Percentiles rank a stretch among this genome's conserved stretches.
These are phyloP conservation scores for Clathrus columnatus DNA, from an alignment of 768 basidiomycete species.

Conservation along the genomic window DNA sequence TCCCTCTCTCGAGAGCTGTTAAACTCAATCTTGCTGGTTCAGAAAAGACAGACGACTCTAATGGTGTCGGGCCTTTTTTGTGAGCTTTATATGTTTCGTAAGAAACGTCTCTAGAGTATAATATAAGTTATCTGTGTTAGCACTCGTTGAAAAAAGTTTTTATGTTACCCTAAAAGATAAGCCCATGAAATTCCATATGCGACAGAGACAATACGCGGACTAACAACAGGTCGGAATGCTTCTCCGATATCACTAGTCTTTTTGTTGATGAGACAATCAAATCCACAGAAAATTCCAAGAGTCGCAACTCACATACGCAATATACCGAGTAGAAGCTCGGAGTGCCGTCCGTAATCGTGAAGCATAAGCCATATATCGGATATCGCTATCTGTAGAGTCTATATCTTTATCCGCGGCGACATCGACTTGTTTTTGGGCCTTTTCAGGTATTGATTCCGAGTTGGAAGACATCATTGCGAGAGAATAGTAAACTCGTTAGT, in stretches of 20 bases:
- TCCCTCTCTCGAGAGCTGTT: constrained; percentile 65
- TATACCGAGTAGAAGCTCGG: constrained; percentile 58
- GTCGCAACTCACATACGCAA: constrained; percentile 60
- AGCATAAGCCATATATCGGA: constrained; percentile 70
- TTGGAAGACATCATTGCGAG: constrained; percentile 5
- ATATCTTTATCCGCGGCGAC: constrained; percentile 54
- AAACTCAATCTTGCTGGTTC: constrained; percentile 61
- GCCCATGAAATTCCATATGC: constrained; percentile 79
- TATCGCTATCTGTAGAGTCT: constrained; percentile 57
- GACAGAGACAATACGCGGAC: constrained; percentile 60
- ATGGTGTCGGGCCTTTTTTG: constrained; percentile 52
- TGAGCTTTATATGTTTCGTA: constrained; percentile 79
- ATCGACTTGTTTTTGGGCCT: constrained; percentile 42
- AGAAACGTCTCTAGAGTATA: constrained; percentile 46
- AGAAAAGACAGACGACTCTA: constrained; percentile 62
- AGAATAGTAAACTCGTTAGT: too few species aligned
- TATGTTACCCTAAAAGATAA: constrained; percentile 59
- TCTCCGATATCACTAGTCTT: constrained; percentile 80
- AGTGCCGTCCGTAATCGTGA: constrained; percentile 71
- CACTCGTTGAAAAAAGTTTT: background rate
- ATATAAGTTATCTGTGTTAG: background rate
- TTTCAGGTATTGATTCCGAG: constrained; percentile 14
- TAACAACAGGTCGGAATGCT: constrained; percentile 72
- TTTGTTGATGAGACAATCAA: background rate
- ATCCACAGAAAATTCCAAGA: background rate